These are phyloP conservation scores for Cryphonectria japonica DNA, from an alignment of 2,329 filamentous ascomycete genomes.

Conservation along the genomic window DNA sequence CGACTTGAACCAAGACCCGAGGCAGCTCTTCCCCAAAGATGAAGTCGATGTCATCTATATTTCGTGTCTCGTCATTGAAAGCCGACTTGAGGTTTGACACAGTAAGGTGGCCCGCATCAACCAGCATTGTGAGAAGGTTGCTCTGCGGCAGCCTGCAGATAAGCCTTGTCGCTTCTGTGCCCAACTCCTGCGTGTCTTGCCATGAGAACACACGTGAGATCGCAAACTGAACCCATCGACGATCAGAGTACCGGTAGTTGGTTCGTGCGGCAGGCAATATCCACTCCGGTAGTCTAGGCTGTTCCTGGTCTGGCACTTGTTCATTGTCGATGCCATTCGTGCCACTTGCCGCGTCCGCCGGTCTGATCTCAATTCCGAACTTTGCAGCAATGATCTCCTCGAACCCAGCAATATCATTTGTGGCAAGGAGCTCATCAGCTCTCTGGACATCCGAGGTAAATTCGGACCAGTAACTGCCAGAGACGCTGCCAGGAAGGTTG, in stretches of 20 bases:
- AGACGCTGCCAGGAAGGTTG: constrained; percentile 53
- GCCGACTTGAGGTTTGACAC: constrained; percentile 62
- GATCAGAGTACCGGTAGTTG: constrained; percentile 60
- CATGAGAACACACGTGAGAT: constrained; percentile 66
- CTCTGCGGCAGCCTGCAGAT: constrained; percentile 53
- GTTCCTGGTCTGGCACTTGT: constrained; percentile 21
- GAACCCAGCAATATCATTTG: constrained; percentile 52
- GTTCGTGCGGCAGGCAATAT: constrained; percentile 49
- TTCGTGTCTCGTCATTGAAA: constrained; percentile 53
- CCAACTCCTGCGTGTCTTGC: constrained; percentile 49
- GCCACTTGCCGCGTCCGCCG: constrained; percentile 5
- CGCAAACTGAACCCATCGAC: constrained; percentile 66
- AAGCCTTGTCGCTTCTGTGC: constrained; percentile 45
- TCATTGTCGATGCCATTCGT: neutral
- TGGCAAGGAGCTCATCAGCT: constrained; percentile 53
- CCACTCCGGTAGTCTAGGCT: constrained; percentile 51
- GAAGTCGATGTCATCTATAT: constrained; percentile 48
- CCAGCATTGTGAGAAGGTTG: constrained; percentile 61
- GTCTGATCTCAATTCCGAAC: constrained; percentile 47
- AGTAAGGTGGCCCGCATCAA: constrained; percentile 63
- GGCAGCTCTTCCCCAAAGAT: constrained; percentile 65
- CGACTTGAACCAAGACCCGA: constrained; percentile 64
- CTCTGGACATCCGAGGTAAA: constrained; percentile 49
- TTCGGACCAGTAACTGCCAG: constrained; percentile 52
- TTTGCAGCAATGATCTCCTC: constrained; percentile 54